Conservation (phyloP, 1,284 basidiomycete species). For the Trichosporon faecale region DNA sequence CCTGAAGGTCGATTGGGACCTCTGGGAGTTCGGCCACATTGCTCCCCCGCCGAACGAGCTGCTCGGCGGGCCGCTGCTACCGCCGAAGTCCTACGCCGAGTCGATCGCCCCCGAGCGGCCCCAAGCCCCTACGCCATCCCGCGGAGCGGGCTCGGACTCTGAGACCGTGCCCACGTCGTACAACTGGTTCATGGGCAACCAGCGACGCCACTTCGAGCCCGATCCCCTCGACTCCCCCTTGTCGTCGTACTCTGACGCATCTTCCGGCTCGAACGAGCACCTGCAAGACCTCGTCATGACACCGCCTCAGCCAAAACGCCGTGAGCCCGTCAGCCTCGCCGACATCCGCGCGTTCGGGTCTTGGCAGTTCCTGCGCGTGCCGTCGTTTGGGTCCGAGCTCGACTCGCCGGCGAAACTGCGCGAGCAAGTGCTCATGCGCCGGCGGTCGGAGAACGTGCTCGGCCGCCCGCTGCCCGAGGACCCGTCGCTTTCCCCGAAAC, state of each 20-base stretch:
- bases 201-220: not conserved
- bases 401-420: not conserved
- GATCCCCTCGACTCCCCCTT: not conserved
- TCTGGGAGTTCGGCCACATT: slow-evolving; percentile 20
- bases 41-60: slow-evolving; percentile 14
- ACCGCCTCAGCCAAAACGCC: not conserved
- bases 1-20: slow-evolving; percentile 16
- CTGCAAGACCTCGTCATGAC: not conserved
- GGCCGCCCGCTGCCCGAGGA: not conserved
- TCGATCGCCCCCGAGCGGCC: not conserved
- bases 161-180: not conserved
- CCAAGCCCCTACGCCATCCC: not conserved
- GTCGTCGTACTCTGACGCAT: not conserved
- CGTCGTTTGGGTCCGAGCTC: not conserved
- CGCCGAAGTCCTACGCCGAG: not conserved
- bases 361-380: not conserved
- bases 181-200: not conserved
- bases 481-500: not conserved
- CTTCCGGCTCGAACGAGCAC: not conserved
- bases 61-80: not conserved
- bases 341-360: slow-evolving; percentile 4
- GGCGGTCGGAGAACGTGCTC: too few species aligned
- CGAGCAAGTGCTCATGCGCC: not conserved
- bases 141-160: not conserved
- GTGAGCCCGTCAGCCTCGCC: not conserved